Base-by-base conservation (phyloP, 305 asterid species). In the Ilex paraguariensis region DNA sequence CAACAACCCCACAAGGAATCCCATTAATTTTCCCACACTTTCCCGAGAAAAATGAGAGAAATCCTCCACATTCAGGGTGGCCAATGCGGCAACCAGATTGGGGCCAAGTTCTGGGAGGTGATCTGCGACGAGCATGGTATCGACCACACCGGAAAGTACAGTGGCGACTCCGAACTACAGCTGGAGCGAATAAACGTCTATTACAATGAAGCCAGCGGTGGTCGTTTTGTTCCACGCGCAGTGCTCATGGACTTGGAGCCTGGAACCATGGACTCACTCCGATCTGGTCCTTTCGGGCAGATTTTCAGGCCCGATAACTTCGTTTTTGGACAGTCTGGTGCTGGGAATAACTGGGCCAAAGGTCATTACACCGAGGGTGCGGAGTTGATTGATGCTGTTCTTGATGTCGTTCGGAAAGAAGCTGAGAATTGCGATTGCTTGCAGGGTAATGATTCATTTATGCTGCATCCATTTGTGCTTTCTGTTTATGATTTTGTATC, bases 181-280 rank as follows among this genome's bases (percentile, higher is more conserved):
- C 57, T 54, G 10, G 57, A 54, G n/a, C 57, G 57, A 3, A 54
- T 54, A 32, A 54, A 54, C 32, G 57, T 54, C n/a, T 54, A 54
- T 21, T 54, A 15, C 57, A 54, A 54, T 11, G 57, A 54, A 54
- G 57, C 57, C 10, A 15, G 31, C 30, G 57, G 57, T 14, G 57
- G 57, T 6, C 30, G 57, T 3, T 54, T 13, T 14, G 57, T 54
- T 11, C 57, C 57, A 6, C 57, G 57, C 11, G 57, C 57, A 21
- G 57, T 54, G 10, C 57, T 54, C 32, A 54, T 54, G 57, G 57
- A 54, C 32, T 14, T 54, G 57, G 57, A 54, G 13, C 57, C 57
- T 5, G 57, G 57, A 3, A 54, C 57, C n/a, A 54, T 54, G 57
- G 57, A 54, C 13, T 15, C 31, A 3, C 10, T 54, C 32, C 30